Percentiles rank a stretch among this genome's conserved stretches.
These are phyloP conservation scores for Colletotrichum siamense DNA, from an alignment of 2,329 filamentous ascomycete genomes.

Conservation along the genomic window DNA sequence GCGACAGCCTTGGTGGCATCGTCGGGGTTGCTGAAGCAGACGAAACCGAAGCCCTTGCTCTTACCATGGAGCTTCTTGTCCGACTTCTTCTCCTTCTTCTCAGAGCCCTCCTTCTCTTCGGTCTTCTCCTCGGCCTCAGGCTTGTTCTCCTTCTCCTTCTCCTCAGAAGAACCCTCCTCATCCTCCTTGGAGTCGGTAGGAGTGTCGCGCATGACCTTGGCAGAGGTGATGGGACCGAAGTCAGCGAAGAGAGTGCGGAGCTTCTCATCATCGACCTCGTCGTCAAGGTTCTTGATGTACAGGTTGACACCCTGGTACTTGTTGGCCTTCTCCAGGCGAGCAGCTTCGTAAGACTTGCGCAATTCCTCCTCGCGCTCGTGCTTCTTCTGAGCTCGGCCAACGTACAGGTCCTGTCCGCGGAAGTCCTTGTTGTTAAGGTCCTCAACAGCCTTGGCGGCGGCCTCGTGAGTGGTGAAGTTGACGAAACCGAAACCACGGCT, in stretches of 20 bases:
- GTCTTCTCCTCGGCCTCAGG: conserved; percentile 48
- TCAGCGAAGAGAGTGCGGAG: conserved; percentile 90
- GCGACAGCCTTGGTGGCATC: conserved; percentile 99
- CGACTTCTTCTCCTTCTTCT: conserved; percentile 65
- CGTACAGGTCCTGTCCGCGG: conserved; percentile 94
- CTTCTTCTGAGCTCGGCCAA: conserved; percentile 99
- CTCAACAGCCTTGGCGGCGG: conserved; percentile 84
- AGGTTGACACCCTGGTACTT: conserved; percentile 99
- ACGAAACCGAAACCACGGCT: conserved; percentile 96
- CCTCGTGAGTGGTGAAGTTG: conserved; percentile 93
- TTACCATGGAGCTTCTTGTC: conserved; percentile 79
- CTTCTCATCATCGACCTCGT: conserved; percentile 98
- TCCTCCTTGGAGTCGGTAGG: conserved; percentile 60
- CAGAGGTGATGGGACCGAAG: conserved; percentile 95
- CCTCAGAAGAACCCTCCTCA: conserved; percentile 58
- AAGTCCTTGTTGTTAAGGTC: conserved; percentile 92
- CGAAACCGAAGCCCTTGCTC: conserved; percentile 99
- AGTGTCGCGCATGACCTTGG: conserved; percentile 97
- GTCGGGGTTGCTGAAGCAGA: conserved; percentile 99
- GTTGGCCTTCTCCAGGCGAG: conserved; percentile 95
- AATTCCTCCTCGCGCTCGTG: conserved; percentile 99
- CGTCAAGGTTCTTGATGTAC: conserved; percentile 98
- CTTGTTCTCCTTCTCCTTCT: conserved; percentile 54
- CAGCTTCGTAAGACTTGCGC: conserved; percentile 97
- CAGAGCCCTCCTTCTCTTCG: conserved; percentile 52